Conservation (phyloP, 352 stramenopile species). For the Halophytophthora polymorphica region DNA sequence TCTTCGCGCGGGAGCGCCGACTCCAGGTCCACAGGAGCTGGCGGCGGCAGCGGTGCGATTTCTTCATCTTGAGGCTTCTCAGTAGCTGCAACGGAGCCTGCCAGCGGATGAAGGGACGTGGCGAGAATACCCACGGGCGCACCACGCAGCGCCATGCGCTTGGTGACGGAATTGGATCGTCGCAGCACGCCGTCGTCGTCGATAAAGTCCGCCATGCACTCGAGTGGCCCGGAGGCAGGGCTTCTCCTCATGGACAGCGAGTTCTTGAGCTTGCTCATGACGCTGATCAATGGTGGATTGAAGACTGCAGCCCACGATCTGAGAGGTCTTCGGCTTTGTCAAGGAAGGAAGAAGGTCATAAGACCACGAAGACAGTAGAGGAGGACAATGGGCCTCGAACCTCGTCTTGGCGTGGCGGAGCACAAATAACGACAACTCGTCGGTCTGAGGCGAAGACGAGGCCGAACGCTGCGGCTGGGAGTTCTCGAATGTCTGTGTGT, state of each 20-base stretch:
- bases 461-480: too few relatives aligned
- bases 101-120: too few relatives aligned
- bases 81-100: neutral
- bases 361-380: too few relatives aligned
- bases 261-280: constrained; percentile 1
- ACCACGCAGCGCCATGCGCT: constrained; percentile 16
- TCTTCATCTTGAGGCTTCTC: neutral
- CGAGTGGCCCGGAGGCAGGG: constrained; percentile 7
- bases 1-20: constrained; percentile 1
- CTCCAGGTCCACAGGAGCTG: constrained; percentile 1
- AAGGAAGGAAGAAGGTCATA: too few relatives aligned
- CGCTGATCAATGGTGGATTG: neutral
- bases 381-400: too few relatives aligned
- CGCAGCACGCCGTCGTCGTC: constrained; percentile 35
- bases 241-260: neutral
- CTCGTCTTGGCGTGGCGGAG: too few relatives aligned
- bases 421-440: too few relatives aligned
- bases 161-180: constrained; percentile 20
- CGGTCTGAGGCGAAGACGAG: too few relatives aligned
- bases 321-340: too few relatives aligned
- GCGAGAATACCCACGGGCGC: constrained; percentile 13
- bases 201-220: constrained; percentile 26
- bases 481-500: too few relatives aligned
- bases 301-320: too few relatives aligned
- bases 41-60: too few relatives aligned